Conservation (phyloP, 495 filamentous ascomycete genomes). For the Penicillium parvum region DNA sequence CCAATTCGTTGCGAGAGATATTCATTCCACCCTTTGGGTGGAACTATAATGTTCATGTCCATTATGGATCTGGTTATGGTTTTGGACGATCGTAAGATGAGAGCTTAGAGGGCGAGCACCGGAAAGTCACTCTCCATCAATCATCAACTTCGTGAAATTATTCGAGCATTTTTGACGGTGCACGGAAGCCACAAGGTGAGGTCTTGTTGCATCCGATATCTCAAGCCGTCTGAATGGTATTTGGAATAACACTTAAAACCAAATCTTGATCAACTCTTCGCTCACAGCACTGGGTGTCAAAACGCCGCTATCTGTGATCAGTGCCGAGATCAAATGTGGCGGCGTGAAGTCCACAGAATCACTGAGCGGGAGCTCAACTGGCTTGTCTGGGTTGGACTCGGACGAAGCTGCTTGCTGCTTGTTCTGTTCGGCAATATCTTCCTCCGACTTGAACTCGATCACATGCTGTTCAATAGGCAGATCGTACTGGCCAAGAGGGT, state of each 20-base stretch:
- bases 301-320: conserved; percentile 74
- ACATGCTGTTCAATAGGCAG: conserved; percentile 71
- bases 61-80: no score
- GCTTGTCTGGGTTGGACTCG: conserved; percentile 21
- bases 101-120: not conserved
- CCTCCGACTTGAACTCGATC: conserved; percentile 60
- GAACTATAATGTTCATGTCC: no score
- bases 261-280: conserved; percentile 74
- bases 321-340: conserved; percentile 71
- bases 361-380: conserved; percentile 25
- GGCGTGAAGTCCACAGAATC: conserved; percentile 85
- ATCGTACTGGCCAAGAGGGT: conserved; percentile 73
- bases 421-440: conserved; percentile 43
- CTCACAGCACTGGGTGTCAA: conserved; percentile 72
- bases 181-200: no score
- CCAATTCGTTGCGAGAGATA: no score
- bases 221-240: no score
- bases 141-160: conserved; percentile 16
- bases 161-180: not conserved
- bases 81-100: no score
- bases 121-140: conserved; percentile 7
- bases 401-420: conserved; percentile 23
- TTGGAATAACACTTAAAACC: conserved; percentile 49
- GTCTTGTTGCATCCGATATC: no score
- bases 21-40: no score